Evolutionary conservation across 805 yeast species (phyloP).

Genomic region (Lipomyces kockii): DNA sequence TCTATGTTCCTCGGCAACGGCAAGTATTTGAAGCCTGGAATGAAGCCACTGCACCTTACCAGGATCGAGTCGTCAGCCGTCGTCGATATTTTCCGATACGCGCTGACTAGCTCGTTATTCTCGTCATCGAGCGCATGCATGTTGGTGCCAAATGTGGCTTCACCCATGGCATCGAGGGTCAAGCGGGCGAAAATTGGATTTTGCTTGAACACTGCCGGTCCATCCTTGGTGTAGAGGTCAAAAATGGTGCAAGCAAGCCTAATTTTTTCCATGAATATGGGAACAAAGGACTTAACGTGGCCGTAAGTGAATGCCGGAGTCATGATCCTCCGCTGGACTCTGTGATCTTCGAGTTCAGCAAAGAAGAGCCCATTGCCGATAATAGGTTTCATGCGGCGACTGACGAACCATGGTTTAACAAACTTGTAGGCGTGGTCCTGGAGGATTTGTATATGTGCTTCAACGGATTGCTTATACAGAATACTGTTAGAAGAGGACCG

Average conservation of each 20-base stretch:
- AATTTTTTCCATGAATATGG: conserved; percentile 21
- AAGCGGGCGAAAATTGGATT: conserved; percentile 18
- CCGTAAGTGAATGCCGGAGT: conserved; percentile 24
- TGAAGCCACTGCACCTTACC: conserved; percentile 14
- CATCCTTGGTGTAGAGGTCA: conserved; percentile 14
- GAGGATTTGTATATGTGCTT: conserved; percentile 25
- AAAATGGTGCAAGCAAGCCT: conserved; percentile 1
- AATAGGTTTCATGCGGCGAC: conserved; percentile 22
- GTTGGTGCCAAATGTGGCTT: conserved; percentile 28
- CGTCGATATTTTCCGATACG: conserved; percentile 21
- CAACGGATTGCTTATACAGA: conserved; percentile 17
- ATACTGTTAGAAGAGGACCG: neutral
- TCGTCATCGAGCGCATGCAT: conserved; percentile 27
- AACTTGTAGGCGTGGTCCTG: conserved; percentile 31
- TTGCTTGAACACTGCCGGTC: conserved; percentile 19
- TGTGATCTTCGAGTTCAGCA: conserved; percentile 32
- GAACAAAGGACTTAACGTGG: conserved; percentile 24
- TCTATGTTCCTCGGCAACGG: conserved; percentile 21
- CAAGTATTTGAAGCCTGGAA: conserved; percentile 29
- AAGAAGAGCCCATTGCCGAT: conserved; percentile 33
- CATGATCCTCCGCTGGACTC: conserved; percentile 27
- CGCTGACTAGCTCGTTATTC: conserved; percentile 24
- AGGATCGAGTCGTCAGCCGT: conserved; percentile 18
- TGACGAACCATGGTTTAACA: conserved; percentile 24
- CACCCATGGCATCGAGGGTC: conserved; percentile 32